Evolutionary conservation across 768 basidiomycete species (phyloP).

Genomic region (Tricholoma terreum): DNA sequence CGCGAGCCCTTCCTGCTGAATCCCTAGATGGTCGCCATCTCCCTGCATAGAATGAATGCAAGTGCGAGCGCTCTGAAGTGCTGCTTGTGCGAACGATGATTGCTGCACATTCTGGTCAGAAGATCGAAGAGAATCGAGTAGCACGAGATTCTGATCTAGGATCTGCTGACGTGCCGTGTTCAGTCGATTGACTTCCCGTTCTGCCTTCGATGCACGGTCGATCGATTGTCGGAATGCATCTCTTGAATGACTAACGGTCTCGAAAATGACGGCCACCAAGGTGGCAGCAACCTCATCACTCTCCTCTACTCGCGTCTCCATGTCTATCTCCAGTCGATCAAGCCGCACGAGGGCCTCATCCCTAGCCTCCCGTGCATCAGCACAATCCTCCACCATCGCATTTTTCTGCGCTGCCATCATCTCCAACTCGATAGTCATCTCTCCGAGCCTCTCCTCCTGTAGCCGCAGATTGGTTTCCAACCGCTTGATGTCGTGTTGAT

Average conservation of each 20-base stretch:
- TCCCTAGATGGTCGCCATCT: slow-evolving; percentile 8
- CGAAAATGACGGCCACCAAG: slow-evolving; percentile 37
- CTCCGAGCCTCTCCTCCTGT: slow-evolving; percentile 69
- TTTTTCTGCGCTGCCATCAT: slow-evolving; percentile 63
- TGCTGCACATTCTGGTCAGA: slow-evolving; percentile 16
- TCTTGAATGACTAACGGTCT: slow-evolving; percentile 33
- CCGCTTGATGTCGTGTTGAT: slow-evolving; percentile 75
- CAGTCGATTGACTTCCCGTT: slow-evolving; percentile 9
- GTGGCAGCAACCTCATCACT: slow-evolving; percentile 34
- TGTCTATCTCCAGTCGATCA: slow-evolving; percentile 62
- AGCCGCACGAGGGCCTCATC: slow-evolving; percentile 55
- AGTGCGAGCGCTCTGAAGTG: slow-evolving; percentile 6
- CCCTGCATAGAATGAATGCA: neutral
- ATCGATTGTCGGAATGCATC: slow-evolving; percentile 15
- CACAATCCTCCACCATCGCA: slow-evolving; percentile 84
- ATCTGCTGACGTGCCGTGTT: slow-evolving; percentile 8
- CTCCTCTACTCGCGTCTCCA: slow-evolving; percentile 35
- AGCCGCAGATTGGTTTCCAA: slow-evolving; percentile 72
- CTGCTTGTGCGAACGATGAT: slow-evolving; percentile 18
- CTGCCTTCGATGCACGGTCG: slow-evolving; percentile 1
- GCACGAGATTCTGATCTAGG: slow-evolving; percentile 5
- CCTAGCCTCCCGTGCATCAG: slow-evolving; percentile 68
- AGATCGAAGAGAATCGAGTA: neutral
- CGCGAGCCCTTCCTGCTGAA: slow-evolving; percentile 5
- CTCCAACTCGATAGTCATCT: slow-evolving; percentile 71